These are phyloP conservation scores for Cadophora sp. DNA, from an alignment of 2,329 filamentous ascomycete species.

Conservation along the genomic window DNA sequence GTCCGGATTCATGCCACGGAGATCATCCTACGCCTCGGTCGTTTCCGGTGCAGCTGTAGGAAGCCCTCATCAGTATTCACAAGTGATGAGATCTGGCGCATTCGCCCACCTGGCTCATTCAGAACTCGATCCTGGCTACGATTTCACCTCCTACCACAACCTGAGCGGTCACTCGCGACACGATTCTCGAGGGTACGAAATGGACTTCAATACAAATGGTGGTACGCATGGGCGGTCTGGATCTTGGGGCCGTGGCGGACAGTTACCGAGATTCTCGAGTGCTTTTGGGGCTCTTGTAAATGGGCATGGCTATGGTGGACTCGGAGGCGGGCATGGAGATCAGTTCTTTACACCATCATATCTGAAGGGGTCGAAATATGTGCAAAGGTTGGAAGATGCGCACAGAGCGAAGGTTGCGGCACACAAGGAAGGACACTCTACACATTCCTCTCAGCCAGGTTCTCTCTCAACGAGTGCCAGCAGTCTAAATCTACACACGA, in stretches of 20 bases:
- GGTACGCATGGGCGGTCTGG: conserved; percentile 35
- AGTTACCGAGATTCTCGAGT: conserved; percentile 45
- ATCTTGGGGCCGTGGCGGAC: conserved; percentile 40
- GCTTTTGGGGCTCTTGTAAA: conserved; percentile 44
- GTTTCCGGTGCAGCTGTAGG: conserved; percentile 56
- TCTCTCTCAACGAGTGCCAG: conserved; percentile 62
- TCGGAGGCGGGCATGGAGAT: conserved; percentile 41
- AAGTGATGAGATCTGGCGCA: conserved; percentile 39
- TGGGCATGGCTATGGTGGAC: conserved; percentile 37
- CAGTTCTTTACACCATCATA: conserved; percentile 86
- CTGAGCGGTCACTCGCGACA: conserved; percentile 35
- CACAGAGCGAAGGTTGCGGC: conserved; percentile 65
- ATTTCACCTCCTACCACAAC: conserved; percentile 36
- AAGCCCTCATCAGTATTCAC: conserved; percentile 31
- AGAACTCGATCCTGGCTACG: conserved; percentile 38
- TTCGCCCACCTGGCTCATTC: conserved; percentile 43
- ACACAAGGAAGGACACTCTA: conserved; percentile 51
- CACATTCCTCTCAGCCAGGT: conserved; percentile 52
- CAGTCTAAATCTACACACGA: conserved; percentile 58
- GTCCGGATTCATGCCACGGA: conserved; percentile 52
- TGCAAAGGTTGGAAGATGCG: conserved; percentile 75
- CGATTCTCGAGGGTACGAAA: conserved; percentile 39
- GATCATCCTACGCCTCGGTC: conserved; percentile 68
- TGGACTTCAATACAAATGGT: conserved; percentile 40
- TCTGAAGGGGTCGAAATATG: conserved; percentile 77